phyloP scores from a whole-genome alignment of 106 monocot genomes.

The Dendrobium officinale region DNA sequence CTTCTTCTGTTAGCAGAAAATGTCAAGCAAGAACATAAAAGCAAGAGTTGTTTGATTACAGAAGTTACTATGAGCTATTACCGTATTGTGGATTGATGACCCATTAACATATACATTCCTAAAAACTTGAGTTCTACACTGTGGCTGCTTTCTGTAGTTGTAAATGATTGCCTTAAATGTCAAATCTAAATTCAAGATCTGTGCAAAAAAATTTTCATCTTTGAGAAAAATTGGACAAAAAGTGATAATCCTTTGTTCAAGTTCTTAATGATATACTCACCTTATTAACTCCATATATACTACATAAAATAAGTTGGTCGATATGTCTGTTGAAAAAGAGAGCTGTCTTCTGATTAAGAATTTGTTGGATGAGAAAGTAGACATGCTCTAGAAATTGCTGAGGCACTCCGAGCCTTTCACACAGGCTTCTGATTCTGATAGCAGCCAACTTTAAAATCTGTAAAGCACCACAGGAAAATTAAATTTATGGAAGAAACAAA shows the following conservation, averaged over 20 bases:
- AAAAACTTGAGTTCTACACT: slow-evolving; percentile 83
- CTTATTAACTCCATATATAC: slow-evolving; percentile 93
- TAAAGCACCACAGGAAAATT: background rate
- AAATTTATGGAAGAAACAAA: slow-evolving; percentile 1
- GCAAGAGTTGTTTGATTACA: too few species aligned
- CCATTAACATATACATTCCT: slow-evolving; percentile 62
- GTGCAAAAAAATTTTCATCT: slow-evolving; percentile 6
- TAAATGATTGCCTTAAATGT: slow-evolving; percentile 91
- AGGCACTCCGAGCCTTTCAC: slow-evolving; percentile 67
- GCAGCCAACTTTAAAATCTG: slow-evolving; percentile 88
- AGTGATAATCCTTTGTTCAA: background rate
- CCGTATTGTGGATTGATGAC: slow-evolving; percentile 39
- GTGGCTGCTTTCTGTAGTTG: slow-evolving; percentile 78
- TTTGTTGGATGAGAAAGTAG: slow-evolving; percentile 69
- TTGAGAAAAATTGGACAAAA: background rate
- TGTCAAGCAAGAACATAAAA: background rate
- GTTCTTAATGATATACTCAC: slow-evolving; percentile 18
- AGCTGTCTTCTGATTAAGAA: slow-evolving; percentile 57
- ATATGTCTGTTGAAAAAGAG: slow-evolving; percentile 91
- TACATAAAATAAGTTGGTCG: slow-evolving; percentile 89
- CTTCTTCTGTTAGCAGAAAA: slow-evolving; percentile 37
- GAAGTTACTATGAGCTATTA: slow-evolving; percentile 18
- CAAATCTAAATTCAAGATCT: slow-evolving; percentile 61
- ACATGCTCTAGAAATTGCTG: slow-evolving; percentile 62
- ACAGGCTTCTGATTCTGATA: slow-evolving; percentile 79